Conservation (phyloP, 164 flowering plant genomes). For the Houttuynia cordata region DNA sequence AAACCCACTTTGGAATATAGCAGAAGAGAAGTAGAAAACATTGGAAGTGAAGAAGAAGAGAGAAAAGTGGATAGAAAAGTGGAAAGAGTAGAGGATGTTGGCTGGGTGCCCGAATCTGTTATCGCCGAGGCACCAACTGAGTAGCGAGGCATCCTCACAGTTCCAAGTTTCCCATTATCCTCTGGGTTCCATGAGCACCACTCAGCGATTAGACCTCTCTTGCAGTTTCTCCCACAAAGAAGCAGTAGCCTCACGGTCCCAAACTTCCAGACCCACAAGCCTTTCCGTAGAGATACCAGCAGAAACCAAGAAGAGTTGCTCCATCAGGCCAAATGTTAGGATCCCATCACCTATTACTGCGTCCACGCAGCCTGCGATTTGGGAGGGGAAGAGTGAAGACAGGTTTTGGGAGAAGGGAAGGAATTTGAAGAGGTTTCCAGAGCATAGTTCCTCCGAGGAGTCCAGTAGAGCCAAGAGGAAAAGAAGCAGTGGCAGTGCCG, state of each 20-base stretch:
- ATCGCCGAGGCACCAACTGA: slow-evolving; percentile 90
- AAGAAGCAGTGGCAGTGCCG: slow-evolving; percentile 20
- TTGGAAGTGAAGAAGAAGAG: not conserved
- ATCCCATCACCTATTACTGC: slow-evolving; percentile 46
- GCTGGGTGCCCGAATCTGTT: slow-evolving; percentile 87
- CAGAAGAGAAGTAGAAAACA: not conserved
- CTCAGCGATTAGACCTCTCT: slow-evolving; percentile 83
- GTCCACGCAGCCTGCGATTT: slow-evolving; percentile 10
- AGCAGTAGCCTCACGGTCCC: slow-evolving; percentile 29
- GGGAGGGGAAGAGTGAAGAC: slow-evolving; percentile 35
- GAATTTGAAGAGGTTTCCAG: slow-evolving; percentile 68
- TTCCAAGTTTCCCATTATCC: slow-evolving; percentile 71
- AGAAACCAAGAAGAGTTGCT: slow-evolving; percentile 38
- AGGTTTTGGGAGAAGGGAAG: slow-evolving; percentile 55
- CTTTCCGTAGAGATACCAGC: slow-evolving; percentile 45
- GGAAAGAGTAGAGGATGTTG: slow-evolving; percentile 77
- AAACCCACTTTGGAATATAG: slow-evolving; percentile 4
- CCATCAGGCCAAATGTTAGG: slow-evolving; percentile 48
- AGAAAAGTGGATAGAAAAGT: slow-evolving; percentile 24
- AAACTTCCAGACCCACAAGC: slow-evolving; percentile 50
- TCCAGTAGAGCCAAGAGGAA: slow-evolving; percentile 58
- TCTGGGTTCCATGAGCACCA: slow-evolving; percentile 55
- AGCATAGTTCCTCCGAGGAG: slow-evolving; percentile 37
- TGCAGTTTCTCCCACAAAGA: slow-evolving; percentile 64
- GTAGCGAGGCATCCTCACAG: slow-evolving; percentile 65